Conservation (phyloP, 345 rosid species). For the Theobroma cacao region DNA sequence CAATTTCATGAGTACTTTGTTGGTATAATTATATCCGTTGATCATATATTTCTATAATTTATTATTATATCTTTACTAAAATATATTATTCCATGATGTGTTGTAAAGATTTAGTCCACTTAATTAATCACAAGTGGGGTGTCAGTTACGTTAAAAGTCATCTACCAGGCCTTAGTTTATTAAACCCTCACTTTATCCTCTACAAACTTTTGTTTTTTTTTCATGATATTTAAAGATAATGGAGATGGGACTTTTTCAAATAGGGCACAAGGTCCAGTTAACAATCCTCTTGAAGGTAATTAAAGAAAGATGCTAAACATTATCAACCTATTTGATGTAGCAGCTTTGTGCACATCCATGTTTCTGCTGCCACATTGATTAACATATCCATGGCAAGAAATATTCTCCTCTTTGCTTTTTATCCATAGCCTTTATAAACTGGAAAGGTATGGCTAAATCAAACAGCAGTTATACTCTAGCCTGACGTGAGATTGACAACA, state of each 20-base stretch:
- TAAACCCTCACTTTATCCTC: background rate
- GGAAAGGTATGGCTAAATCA: background rate
- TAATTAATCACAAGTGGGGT: constrained; percentile 15
- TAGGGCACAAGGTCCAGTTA: background rate
- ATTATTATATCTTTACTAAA: constrained; percentile 12
- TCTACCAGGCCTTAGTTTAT: background rate
- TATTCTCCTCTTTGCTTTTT: background rate
- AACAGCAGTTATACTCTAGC: background rate
- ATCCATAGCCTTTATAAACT: background rate
- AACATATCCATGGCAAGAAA: background rate
- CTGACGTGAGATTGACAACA: background rate
- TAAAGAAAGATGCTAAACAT: background rate
- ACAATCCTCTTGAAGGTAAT: background rate
- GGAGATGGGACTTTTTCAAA: constrained; percentile 8
- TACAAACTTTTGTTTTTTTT: background rate
- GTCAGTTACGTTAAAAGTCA: constrained; percentile 23
- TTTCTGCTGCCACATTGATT: background rate
- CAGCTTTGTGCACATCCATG: background rate
- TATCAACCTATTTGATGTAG: background rate
- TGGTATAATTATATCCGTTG: background rate
- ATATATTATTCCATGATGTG: background rate
- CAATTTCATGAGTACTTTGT: background rate
- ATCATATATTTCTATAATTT: background rate
- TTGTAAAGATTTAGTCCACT: constrained; percentile 6
- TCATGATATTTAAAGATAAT: background rate